phyloP scores from a whole-genome alignment of 805 yeast genomes.

The Barnettozyma vustinii region DNA sequence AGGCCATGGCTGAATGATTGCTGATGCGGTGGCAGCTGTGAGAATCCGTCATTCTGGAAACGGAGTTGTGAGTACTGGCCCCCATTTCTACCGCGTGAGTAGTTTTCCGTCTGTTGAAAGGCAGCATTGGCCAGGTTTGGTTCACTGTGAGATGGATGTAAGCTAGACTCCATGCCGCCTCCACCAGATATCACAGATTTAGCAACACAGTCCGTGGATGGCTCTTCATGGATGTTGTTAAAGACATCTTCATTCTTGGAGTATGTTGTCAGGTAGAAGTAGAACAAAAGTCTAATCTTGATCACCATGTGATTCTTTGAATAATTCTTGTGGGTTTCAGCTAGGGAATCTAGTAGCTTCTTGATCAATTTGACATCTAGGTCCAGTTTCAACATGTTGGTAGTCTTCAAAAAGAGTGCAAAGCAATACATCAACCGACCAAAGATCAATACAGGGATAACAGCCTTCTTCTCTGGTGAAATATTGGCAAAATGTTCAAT shows the following conservation, averaged over 20 bases:
- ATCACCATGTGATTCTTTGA: slow-evolving; percentile 18
- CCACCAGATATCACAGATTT: slow-evolving; percentile 3
- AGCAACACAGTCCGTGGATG: slow-evolving; percentile 12
- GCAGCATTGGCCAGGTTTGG: neutral
- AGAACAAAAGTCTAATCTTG: slow-evolving; percentile 21
- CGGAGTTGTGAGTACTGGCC: neutral
- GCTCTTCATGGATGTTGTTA: slow-evolving; percentile 14
- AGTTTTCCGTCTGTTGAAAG: neutral
- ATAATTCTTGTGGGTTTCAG: slow-evolving; percentile 13
- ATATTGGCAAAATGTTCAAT: slow-evolving; percentile 14
- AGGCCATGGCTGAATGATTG: slow-evolving; percentile 6
- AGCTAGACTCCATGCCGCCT: neutral
- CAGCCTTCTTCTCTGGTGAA: slow-evolving; percentile 13
- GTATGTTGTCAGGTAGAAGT: slow-evolving; percentile 25
- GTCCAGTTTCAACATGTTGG: slow-evolving; percentile 17
- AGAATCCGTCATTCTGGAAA: slow-evolving; percentile 2
- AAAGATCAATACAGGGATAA: slow-evolving; percentile 19
- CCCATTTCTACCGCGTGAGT: neutral
- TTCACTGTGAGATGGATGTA: slow-evolving; percentile 6
- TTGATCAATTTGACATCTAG: slow-evolving; percentile 15
- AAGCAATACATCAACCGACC: slow-evolving; percentile 26
- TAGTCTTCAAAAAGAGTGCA: slow-evolving; percentile 22
- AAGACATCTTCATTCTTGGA: slow-evolving; percentile 23
- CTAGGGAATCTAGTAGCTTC: slow-evolving; percentile 13
- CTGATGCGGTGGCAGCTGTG: slow-evolving; percentile 7